Base-by-base conservation (phyloP, 192 early-diverging fungal genomes). In the Coemansia sp. region DNA sequence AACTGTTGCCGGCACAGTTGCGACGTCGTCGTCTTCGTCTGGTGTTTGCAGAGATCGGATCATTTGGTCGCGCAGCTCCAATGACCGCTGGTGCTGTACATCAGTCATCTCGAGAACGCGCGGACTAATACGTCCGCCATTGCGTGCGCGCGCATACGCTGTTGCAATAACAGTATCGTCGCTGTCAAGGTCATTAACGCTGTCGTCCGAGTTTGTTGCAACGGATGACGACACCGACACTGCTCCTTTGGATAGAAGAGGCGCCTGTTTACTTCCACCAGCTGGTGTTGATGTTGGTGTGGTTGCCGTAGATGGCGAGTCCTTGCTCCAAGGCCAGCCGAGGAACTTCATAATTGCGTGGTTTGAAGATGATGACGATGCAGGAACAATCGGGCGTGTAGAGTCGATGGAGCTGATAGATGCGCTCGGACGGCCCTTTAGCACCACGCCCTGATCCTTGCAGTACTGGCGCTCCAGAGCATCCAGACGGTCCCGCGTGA, bases 401-500 rank as follows among this genome's bases (percentile, higher is more conserved):
- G 23, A 29, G 67, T 23, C 55, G 58, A 46, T 5, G 58, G 49
- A 46, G 56, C n/a, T 23, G 53, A 21, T 0, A 20, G 28, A 13
- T 29, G 23, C 25, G 40, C 40, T 43, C 40, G 40, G 40, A 16
- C 40, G 40, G 18, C 40, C 40, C 40, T 43, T 43, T 16, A 43
- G 40, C 40, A 43, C 40, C 40, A 43, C 40, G 18, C 40, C 40
- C 13, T 43, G 40, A 16, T 43, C 40, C 40, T 43, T 66, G 40
- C 63, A 63, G 43, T 81, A 75, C 66, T 66, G 66, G 2, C 48
- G 63, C 58, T 81, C 87, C 26, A 97, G 83, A 18, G 84, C 74
- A 63, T 89, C 94, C 58, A 98, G 70, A 52, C 89, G 87, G 12
- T 75, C 61, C 35, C 88, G 86, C 16, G 89, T 86, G 33, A 97